Base-by-base conservation (phyloP, 345 rosid genomes). In the Raphanus sativus region DNA sequence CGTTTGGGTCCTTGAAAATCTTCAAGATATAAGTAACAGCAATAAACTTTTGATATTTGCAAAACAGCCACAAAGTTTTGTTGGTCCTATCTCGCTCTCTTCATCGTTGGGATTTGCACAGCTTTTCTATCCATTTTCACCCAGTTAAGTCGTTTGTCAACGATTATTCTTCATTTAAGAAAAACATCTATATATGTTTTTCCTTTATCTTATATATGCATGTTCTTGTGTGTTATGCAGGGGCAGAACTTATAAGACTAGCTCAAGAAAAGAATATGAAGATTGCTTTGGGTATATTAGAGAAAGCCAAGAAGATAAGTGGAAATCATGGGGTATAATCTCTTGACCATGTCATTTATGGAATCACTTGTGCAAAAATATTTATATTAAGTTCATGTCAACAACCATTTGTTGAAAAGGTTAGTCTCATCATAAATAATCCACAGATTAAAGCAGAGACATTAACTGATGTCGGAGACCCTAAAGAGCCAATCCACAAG, bases 291-390 rank as follows among this genome's bases (percentile, higher is more conserved):
- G 87, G 85, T 67, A 66, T 87, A 26, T 52, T 86, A 73, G 81
- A 87, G 82, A 87, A 84, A 76, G 87, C 89, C 26, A 80, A 84
- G 62, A 70, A 73, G 52, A 82, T 85, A 59, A 84, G 87, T 77
- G 62, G 70, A 3, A 70, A 72, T 73, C 83, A 72, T 73, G 90
- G 86, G 86, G 88, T 50, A 45, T 86, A 77, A 69, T 56, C 16
- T 36, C 29, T 45, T 69, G 5, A 65, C 2, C 6, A 71, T 42
- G 42, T 74, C 75, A 42, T 66, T 45, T 60, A 68, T 48, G 28
- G 10, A 34, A 24, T 65, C 50, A 32, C 12, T 62, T 42, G 26
- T 62, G 45, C 45, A 62, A 62, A 32, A 34, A 36, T 12, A 50
- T 25, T 8, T 32, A 17, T 21, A 8, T 62, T 10, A 48, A 71